Evolutionary conservation across 2,329 filamentous ascomycete genomes (phyloP).

Genomic region (Cladophialophora carrionii): DNA sequence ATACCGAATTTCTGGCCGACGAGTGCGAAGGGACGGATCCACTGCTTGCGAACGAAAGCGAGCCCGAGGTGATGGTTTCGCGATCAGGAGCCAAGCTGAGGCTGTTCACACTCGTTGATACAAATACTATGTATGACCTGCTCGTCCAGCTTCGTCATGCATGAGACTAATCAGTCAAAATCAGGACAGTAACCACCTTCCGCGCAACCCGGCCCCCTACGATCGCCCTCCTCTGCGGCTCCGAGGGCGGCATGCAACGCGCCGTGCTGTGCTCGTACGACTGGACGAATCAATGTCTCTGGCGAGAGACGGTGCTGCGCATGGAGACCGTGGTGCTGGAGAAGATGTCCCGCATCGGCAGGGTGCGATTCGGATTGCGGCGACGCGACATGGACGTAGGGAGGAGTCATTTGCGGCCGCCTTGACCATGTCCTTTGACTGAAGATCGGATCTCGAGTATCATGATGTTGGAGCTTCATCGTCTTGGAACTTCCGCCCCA

Average conservation of each 20-base stretch:
- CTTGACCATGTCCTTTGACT: background rate
- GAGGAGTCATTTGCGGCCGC: slow-evolving; percentile 15
- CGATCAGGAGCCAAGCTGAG: slow-evolving; percentile 38
- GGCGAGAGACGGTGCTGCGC: slow-evolving; percentile 51
- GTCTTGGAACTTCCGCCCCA: background rate
- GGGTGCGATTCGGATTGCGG: slow-evolving; percentile 42
- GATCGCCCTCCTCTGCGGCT: slow-evolving; percentile 50
- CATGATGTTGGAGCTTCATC: background rate
- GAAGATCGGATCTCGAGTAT: background rate
- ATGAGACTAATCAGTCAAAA: background rate
- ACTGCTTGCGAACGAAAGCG: slow-evolving; percentile 34
- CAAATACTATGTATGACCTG: slow-evolving; percentile 47
- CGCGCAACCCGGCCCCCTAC: slow-evolving; percentile 47
- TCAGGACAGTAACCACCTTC: slow-evolving; percentile 46
- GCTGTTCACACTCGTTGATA: slow-evolving; percentile 49
- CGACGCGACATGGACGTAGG: slow-evolving; percentile 1
- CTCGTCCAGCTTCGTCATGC: background rate
- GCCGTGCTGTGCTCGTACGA: slow-evolving; percentile 54
- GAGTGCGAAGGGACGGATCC: slow-evolving; percentile 44
- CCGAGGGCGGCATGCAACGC: slow-evolving; percentile 53
- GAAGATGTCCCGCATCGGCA: slow-evolving; percentile 44
- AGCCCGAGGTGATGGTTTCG: background rate
- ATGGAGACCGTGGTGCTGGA: slow-evolving; percentile 48
- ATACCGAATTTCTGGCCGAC: slow-evolving; percentile 33
- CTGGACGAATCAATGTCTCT: slow-evolving; percentile 48